Base-by-base conservation (phyloP, 257 asterid genomes). In the Forsythia viridissima region DNA sequence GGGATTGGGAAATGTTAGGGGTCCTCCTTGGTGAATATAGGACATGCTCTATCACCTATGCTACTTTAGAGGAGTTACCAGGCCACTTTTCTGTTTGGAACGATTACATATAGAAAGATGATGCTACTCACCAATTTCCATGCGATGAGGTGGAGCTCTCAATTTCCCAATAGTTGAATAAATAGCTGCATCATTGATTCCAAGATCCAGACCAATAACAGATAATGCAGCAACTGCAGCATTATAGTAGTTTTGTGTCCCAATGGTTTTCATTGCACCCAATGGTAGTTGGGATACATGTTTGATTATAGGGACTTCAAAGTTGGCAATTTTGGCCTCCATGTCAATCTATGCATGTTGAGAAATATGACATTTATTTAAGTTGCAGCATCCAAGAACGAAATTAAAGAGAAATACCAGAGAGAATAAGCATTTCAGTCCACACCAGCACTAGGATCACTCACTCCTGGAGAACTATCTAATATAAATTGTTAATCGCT, bases 221-320 rank as follows among this genome's bases (percentile, higher is more conserved):
- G 85, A 77, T 66, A 85, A 70, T 51, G 83, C 86, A 82, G 85
- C 88, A 46, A 85, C 77, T 52, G 88, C 81, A 39, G 83, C 86
- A 74, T 85, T 85, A 37, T 65, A 30, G 76, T 85, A 77, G 73
- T 85, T 85, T 76, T 82, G 89, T 40, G 80, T 85, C 21, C 89
- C 86, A 57, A 82, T 66, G 55, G 86, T 83, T 42, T 74, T 85
- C 81, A 85, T n/a, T 76, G 59, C 81, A 74, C 46, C 42, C 82
- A 85, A 71, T 70, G 76, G 73, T 42, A 85, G 48, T 44, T 74
- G 69, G 0, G 86, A 74, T 70, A 34, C 12, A 34, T 80, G 76
- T 40, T 81, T 73, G 4, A 85, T 1, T 72, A 44, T 61, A 36
- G 84, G 86, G 77, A 85, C 75, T 42, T 34, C 76, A 71, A 80